These are phyloP conservation scores for Wickerhamiella azyma DNA, from an alignment of 805 yeast species.

Conservation along the genomic window DNA sequence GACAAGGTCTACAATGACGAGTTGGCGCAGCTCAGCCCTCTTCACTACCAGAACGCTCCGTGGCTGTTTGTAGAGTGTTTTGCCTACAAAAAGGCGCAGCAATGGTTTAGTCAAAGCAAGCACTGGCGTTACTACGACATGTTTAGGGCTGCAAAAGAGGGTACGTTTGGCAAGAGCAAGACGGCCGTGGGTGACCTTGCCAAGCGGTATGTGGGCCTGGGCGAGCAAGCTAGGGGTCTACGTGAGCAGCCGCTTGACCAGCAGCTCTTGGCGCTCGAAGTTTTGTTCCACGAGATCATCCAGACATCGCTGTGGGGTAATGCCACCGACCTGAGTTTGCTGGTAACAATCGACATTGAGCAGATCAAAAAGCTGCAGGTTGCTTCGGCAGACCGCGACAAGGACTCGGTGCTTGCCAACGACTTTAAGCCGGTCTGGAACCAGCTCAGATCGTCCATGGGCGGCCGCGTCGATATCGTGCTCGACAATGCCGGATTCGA, in stretches of 20 bases:
- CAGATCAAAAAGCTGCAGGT: slow-evolving; percentile 77
- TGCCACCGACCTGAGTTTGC: slow-evolving; percentile 83
- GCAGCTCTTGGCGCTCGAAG: slow-evolving; percentile 30
- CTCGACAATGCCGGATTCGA: slow-evolving; percentile 94
- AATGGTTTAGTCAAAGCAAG: slow-evolving; percentile 22
- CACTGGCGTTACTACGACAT: slow-evolving; percentile 53
- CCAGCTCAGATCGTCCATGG: slow-evolving; percentile 16
- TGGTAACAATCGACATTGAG: slow-evolving; percentile 58
- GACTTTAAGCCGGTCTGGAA: slow-evolving; percentile 61
- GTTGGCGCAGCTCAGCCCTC: slow-evolving; percentile 25
- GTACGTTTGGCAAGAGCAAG: slow-evolving; percentile 60
- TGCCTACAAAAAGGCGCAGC: slow-evolving; percentile 44
- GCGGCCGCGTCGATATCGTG: slow-evolving; percentile 60
- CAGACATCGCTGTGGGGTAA: slow-evolving; percentile 96
- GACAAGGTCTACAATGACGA: slow-evolving; percentile 49
- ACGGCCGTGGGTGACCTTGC: slow-evolving; percentile 75
- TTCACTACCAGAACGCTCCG: slow-evolving; percentile 73
- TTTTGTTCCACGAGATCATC: slow-evolving; percentile 67
- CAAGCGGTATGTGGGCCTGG: slow-evolving; percentile 38
- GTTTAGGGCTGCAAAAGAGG: slow-evolving; percentile 54
- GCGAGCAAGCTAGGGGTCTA: slow-evolving; percentile 17
- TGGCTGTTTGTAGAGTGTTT: slow-evolving; percentile 86
- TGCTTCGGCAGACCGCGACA: slow-evolving; percentile 73
- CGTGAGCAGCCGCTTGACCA: not conserved
- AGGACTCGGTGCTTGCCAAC: slow-evolving; percentile 64